Conservation (phyloP, 169 alveolate genomes). For the Eimeria necatrix region DNA sequence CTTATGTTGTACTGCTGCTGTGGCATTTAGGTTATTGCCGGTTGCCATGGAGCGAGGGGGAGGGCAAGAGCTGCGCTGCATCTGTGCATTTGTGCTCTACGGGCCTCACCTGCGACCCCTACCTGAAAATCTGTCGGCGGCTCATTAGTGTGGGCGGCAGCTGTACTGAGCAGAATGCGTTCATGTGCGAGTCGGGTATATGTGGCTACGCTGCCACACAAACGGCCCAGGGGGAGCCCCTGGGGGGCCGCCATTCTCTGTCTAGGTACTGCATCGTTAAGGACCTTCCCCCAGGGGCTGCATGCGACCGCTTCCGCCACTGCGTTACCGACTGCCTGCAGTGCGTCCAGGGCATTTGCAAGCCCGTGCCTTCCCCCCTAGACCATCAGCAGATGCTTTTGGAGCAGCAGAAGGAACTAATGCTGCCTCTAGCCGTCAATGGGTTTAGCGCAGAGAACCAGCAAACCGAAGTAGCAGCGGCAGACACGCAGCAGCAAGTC, state of each 20-base stretch:
- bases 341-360: conserved; percentile 43
- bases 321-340: conserved; percentile 43
- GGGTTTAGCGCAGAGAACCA: conserved; percentile 26
- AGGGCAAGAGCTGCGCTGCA: conserved; percentile 50
- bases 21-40: conserved; percentile 4
- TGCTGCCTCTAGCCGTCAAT: conserved; percentile 38
- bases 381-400: conserved; percentile 18
- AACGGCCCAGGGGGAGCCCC: conserved; percentile 38
- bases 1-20: not conserved
- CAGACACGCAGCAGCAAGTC: not conserved
- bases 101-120: conserved; percentile 47
- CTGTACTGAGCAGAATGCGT: conserved; percentile 54
- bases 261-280: conserved; percentile 31
- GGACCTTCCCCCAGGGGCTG: conserved; percentile 44
- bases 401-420: conserved; percentile 38
- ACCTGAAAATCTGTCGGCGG: conserved; percentile 15
- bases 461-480: not conserved
- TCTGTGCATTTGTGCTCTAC: conserved; percentile 31
- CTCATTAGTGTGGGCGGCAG: conserved; percentile 38
- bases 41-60: conserved; percentile 44
- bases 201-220: conserved; percentile 40
- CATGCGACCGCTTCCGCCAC: conserved; percentile 55
- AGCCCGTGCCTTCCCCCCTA: conserved; percentile 20
- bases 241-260: conserved; percentile 49
- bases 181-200: conserved; percentile 46